Percentiles rank a stretch among this genome's conserved stretches.
These are phyloP conservation scores for Penicillium atrosanguineum DNA, from an alignment of 495 filamentous ascomycete species.

Conservation along the genomic window DNA sequence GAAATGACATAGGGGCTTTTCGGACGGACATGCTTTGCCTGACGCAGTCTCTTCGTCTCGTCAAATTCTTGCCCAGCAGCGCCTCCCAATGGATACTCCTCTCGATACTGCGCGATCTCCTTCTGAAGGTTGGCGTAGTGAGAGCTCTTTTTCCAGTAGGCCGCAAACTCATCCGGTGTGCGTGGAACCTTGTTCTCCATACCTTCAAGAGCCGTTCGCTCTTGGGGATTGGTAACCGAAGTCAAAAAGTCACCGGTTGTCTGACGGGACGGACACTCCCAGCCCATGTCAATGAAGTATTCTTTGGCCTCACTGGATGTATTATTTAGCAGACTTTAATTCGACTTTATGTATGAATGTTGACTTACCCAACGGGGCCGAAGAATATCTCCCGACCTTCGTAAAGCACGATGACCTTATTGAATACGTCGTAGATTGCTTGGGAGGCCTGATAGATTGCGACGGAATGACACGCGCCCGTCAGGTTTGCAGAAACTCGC, in stretches of 20 bases:
- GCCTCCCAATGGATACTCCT: constrained; percentile 35
- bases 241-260: constrained; percentile 73
- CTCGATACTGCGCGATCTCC: constrained; percentile 50
- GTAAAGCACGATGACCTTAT: constrained; percentile 62
- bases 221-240: constrained; percentile 64
- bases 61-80: constrained; percentile 30
- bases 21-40: constrained; percentile 42
- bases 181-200: constrained; percentile 65
- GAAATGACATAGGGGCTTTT: constrained; percentile 47
- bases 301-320: constrained; percentile 50
- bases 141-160: constrained; percentile 55
- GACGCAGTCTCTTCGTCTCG: constrained; percentile 32
- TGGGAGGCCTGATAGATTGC: constrained; percentile 85
- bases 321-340: too few species aligned
- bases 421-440: constrained; percentile 70
- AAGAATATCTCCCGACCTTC: constrained; percentile 69
- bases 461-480: constrained; percentile 72
- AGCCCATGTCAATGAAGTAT: constrained; percentile 63
- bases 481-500: constrained; percentile 68
- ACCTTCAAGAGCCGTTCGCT: constrained; percentile 59
- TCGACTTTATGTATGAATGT: too few species aligned
- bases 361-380: constrained; percentile 35
- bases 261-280: constrained; percentile 55
- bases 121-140: constrained; percentile 47
- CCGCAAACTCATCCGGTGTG: constrained; percentile 67